Conservation (phyloP, 768 basidiomycete species). For the Mycena indigotica region DNA sequence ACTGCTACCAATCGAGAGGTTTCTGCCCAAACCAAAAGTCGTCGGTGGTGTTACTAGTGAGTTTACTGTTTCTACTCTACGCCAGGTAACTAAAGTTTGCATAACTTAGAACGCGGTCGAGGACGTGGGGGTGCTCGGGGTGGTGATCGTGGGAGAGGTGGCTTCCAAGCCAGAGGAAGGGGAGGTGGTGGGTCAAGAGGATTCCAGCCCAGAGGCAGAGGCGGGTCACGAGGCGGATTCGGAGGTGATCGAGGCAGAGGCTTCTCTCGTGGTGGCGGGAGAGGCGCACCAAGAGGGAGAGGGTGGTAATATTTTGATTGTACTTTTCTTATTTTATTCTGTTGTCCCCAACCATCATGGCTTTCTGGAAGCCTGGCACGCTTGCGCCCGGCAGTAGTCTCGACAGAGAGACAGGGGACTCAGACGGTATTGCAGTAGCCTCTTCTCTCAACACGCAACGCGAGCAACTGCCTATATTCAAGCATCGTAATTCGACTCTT, state of each 20-base stretch:
- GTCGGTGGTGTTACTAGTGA: slow-evolving; percentile 68
- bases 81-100: too few species aligned
- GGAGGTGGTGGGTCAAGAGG: slow-evolving; percentile 43
- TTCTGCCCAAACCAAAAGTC: slow-evolving; percentile 93
- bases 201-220: slow-evolving; percentile 29
- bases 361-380: slow-evolving; percentile 92
- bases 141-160: background rate
- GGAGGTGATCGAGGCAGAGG: slow-evolving; percentile 40
- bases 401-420: slow-evolving; percentile 74
- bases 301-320: slow-evolving; percentile 26
- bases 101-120: too few species aligned
- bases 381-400: slow-evolving; percentile 82
- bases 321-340: background rate
- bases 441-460: slow-evolving; percentile 78
- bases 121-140: too few species aligned
- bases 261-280: slow-evolving; percentile 49
- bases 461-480: slow-evolving; percentile 85
- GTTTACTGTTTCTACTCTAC: too few species aligned
- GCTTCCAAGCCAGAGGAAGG: too few species aligned
- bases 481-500: slow-evolving; percentile 67
- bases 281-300: slow-evolving; percentile 42
- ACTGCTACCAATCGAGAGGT: slow-evolving; percentile 92
- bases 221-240: slow-evolving; percentile 29
- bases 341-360: slow-evolving; percentile 37
- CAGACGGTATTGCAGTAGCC: slow-evolving; percentile 68